Percentiles rank a stretch among this genome's conserved stretches.
These are phyloP conservation scores for Macrophomina pseudophaseolina DNA, from an alignment of 2,329 filamentous ascomycete genomes.

Conservation along the genomic window DNA sequence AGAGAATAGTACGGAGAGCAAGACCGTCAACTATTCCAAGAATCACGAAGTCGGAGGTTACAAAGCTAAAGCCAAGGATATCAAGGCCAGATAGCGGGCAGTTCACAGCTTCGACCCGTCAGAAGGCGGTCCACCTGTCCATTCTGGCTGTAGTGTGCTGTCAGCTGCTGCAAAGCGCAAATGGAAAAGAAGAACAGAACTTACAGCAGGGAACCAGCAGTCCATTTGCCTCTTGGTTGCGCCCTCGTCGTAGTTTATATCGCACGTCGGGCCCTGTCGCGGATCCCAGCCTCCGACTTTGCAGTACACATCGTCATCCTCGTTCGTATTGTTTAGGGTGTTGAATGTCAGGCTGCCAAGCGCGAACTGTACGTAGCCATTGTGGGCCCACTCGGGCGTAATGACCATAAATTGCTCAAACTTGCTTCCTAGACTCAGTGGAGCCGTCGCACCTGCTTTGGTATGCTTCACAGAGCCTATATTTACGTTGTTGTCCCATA, in stretches of 20 bases:
- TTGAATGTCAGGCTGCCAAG: background rate
- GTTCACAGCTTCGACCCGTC: background rate
- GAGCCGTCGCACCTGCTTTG: background rate
- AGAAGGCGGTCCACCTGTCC: background rate
- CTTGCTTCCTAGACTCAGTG: background rate
- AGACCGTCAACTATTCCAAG: too few species aligned
- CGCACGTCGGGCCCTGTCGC: background rate
- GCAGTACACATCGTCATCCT: background rate
- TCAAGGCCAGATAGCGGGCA: too few species aligned
- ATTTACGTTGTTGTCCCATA: background rate
- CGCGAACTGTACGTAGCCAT: background rate
- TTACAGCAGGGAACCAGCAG: background rate
- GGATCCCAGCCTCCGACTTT: background rate
- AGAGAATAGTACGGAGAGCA: too few species aligned
- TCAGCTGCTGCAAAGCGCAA: background rate
- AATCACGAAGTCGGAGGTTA: too few species aligned
- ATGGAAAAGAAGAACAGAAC: background rate
- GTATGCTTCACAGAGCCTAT: background rate
- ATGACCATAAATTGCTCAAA: background rate
- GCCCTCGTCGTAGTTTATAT: background rate
- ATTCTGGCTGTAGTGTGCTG: background rate
- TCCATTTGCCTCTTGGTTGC: background rate
- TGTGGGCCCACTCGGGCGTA: background rate
- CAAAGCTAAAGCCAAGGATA: too few species aligned
- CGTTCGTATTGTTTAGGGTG: background rate